A percentile compares a stretch with the other conserved stretches of the same genome.
Conservation (phyloP, 1,284 basidiomycete species). For the Microbotryomycetes sp. region DNA sequence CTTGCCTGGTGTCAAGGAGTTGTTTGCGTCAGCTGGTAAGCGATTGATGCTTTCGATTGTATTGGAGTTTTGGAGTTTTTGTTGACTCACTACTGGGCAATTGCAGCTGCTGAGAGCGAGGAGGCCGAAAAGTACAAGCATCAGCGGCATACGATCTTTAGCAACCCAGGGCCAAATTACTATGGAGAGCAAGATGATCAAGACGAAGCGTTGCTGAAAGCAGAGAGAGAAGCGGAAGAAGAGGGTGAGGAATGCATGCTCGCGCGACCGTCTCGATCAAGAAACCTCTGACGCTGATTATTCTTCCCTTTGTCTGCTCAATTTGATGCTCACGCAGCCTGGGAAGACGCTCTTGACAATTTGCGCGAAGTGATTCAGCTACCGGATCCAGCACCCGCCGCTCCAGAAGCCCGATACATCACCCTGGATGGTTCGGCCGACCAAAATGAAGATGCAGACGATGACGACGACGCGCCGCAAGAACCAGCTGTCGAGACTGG, state of each 20-base stretch:
- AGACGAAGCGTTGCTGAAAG: conserved; percentile 60
- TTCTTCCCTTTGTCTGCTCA: background rate
- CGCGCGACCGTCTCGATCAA: background rate
- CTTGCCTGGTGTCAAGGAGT: conserved; percentile 86
- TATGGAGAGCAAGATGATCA: conserved; percentile 87
- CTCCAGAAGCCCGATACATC: conserved; percentile 32
- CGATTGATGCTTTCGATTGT: conserved; percentile 1
- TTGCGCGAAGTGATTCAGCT: conserved; percentile 24
- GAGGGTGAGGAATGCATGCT: conserved; percentile 53
- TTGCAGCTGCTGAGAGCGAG: conserved; percentile 60
- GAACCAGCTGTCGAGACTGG: conserved; percentile 13
- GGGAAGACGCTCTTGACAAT: conserved; percentile 29
- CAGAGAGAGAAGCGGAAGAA: conserved; percentile 63
- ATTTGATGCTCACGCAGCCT: conserved; percentile 14
- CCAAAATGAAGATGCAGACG: background rate
- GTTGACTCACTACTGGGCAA: conserved; percentile 1
- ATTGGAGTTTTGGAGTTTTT: background rate
- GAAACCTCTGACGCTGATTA: background rate
- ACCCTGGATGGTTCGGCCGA: conserved; percentile 10
- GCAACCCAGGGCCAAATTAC: conserved; percentile 77
- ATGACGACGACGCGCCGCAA: conserved; percentile 8
- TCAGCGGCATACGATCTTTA: conserved; percentile 48
- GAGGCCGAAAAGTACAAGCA: conserved; percentile 84
- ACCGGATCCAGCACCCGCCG: conserved; percentile 25
- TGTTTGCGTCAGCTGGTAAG: conserved; percentile 75